These are phyloP conservation scores for Nothophoma quercina DNA, from an alignment of 2,329 filamentous ascomycete species.

Conservation along the genomic window DNA sequence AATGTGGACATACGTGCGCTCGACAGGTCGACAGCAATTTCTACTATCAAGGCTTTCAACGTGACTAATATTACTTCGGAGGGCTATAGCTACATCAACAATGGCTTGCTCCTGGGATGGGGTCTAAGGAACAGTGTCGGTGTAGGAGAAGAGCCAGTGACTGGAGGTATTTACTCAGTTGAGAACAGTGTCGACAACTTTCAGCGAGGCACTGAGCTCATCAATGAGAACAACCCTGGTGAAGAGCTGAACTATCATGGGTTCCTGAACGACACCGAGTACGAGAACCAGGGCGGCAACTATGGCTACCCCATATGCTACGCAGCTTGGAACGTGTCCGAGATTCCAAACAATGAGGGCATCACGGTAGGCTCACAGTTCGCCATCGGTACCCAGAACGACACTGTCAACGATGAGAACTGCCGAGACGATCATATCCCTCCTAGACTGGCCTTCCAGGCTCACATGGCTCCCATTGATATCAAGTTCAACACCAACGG, in stretches of 20 bases:
- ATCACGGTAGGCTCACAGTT: constrained; percentile 59
- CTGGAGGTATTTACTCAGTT: constrained; percentile 63
- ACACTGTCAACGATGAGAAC: constrained; percentile 57
- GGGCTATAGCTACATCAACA: constrained; percentile 59
- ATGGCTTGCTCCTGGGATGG: constrained; percentile 65
- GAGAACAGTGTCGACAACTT: constrained; percentile 77
- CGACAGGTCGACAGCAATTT: constrained; percentile 63
- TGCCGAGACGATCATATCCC: constrained; percentile 53
- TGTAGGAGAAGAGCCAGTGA: constrained; percentile 67
- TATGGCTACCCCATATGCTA: constrained; percentile 77
- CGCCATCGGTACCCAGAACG: constrained; percentile 55
- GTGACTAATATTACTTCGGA: constrained; percentile 52
- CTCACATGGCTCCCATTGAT: constrained; percentile 76
- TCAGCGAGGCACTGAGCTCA: constrained; percentile 63
- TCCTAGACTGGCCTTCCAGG: constrained; percentile 65
- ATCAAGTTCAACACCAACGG: constrained; percentile 70
- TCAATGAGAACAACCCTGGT: constrained; percentile 73
- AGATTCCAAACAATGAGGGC: constrained; percentile 57
- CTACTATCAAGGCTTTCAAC: constrained; percentile 72
- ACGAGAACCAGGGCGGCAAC: constrained; percentile 59
- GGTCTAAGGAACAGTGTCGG: constrained; percentile 77
- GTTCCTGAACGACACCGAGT: constrained; percentile 60
- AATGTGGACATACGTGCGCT: constrained; percentile 68
- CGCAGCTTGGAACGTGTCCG: constrained; percentile 66
- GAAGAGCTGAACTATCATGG: constrained; percentile 79